A percentile compares a stretch with the other conserved stretches of the same genome.
phyloP scores from a whole-genome alignment of 2,329 filamentous ascomycete species.

The Hymenoscyphus linearis region DNA sequence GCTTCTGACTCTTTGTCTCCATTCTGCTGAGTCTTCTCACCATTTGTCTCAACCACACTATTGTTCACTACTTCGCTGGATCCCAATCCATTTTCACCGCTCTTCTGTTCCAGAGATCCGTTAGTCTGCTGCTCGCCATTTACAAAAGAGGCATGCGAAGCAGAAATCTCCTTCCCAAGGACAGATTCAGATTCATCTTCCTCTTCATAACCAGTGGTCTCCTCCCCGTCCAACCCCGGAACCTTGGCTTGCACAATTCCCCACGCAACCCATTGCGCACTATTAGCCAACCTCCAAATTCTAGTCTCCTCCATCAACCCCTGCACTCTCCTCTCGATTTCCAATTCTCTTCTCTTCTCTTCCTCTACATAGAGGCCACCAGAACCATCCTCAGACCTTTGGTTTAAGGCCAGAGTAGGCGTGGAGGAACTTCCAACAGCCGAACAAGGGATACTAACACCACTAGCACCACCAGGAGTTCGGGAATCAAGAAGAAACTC shows the following conservation, averaged over 20 bases:
- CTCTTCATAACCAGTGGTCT: background rate
- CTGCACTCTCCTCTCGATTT: conserved; percentile 61
- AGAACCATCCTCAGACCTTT: conserved; percentile 25
- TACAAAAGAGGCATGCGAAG: background rate
- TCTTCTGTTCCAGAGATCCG: background rate
- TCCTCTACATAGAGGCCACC: conserved; percentile 40
- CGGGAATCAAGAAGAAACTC: conserved; percentile 78
- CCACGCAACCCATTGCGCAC: conserved; percentile 91
- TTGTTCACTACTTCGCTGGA: background rate
- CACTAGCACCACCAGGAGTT: conserved; percentile 43
- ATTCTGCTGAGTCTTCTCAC: background rate
- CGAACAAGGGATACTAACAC: background rate
- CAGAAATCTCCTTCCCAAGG: background rate
- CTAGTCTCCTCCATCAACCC: conserved; percentile 72
- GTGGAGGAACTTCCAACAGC: conserved; percentile 5
- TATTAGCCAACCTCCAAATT: conserved; percentile 84
- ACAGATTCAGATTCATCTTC: background rate
- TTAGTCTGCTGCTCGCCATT: background rate
- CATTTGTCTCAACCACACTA: background rate
- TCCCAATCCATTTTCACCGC: background rate
- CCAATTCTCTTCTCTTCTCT: conserved; percentile 57
- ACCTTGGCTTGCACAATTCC: conserved; percentile 93
- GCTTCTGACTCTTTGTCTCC: conserved; percentile 17
- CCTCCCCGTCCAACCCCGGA: conserved; percentile 49
- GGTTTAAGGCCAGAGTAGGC: background rate